Evolutionary conservation across 257 asterid species (phyloP).

Genomic region (Gentiana straminea): DNA sequence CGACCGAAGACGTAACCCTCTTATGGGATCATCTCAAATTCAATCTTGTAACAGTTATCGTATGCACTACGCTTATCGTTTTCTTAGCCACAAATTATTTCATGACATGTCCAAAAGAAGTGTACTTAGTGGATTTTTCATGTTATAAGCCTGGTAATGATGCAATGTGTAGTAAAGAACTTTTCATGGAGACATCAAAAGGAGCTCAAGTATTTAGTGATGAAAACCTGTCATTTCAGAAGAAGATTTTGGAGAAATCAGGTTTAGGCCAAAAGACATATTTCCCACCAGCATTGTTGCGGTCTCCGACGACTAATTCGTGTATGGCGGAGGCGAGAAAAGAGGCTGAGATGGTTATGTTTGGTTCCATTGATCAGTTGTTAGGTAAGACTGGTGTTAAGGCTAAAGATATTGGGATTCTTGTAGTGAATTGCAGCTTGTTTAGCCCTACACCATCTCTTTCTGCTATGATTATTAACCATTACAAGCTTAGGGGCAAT

Average conservation of each 20-base stretch:
- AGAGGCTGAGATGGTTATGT: constrained; percentile 20
- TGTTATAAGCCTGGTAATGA: constrained; percentile 26
- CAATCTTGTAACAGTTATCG: constrained; percentile 7
- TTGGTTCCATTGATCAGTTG: constrained; percentile 26
- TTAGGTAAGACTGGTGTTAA: constrained; percentile 17
- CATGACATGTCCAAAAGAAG: constrained; percentile 21
- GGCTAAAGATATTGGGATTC: constrained; percentile 22
- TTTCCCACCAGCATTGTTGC: constrained; percentile 4
- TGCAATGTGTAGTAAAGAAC: constrained; percentile 10
- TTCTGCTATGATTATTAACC: constrained; percentile 26
- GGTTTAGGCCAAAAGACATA: constrained; percentile 16
- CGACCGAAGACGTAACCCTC: constrained; percentile 15
- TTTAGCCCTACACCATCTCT: constrained; percentile 25
- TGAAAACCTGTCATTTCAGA: constrained; percentile 16
- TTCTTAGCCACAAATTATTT: constrained; percentile 13
- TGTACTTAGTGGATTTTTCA: constrained; percentile 28
- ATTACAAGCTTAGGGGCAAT: constrained; percentile 24
- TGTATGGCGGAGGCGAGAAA: constrained; percentile 16
- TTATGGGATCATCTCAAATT: constrained; percentile 16
- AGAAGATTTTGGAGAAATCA: constrained; percentile 16
- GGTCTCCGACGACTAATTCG: constrained; percentile 1
- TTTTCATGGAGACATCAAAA: constrained; percentile 5
- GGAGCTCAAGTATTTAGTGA: constrained; percentile 2
- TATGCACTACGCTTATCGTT: constrained; percentile 10
- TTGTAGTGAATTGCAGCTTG: constrained; percentile 22